Evolutionary conservation across 805 yeast genomes (phyloP), one percentile per base, ranked within the genome.

Genomic region (Candida railenensis): DNA sequence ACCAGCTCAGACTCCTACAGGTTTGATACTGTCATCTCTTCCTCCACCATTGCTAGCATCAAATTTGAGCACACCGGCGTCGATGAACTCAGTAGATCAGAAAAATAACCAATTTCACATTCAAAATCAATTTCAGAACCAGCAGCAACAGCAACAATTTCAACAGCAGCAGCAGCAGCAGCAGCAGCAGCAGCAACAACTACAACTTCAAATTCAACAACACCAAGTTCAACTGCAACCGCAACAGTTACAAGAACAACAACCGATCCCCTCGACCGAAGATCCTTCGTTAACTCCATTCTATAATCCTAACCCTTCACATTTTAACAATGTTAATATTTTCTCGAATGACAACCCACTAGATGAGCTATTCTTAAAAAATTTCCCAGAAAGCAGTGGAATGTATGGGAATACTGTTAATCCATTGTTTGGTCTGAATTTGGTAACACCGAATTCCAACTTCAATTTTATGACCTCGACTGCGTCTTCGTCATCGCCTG

Each of bases 341-440:
- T 71, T 72, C 46, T 65, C 56, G 51, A 67, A 60, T 47, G 62
- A 59, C 22, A 72, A 72, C 44, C 77, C 76, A 0, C 52, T 72
- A 22, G 77, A 71, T 42, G 74, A 69, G 16, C 56, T 63, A 3
- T 55, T 71, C 41, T 42, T 56, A 39, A 15, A 49, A 53, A 18
- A 48, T 39, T 34, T 53, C 48, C 50, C 53, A 42, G 28, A 28
- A 5, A 43, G 36, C 39, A 22, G 20, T 7, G 18, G 34, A 5
- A n/a, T 12, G 22, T 37, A 19, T n/a, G 40, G 40, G 40, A 14
- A 14, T 22, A 11, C 7, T 11, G 5, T 14, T 8, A 36, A 36
- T 19, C 39, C 39, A 18, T 18, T 36, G 12, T 18, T 36, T 12
- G 39, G 39, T 4, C 39, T 36, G 39, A 36, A 36, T 18, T 11